Evolutionary conservation across 352 stramenopile species (phyloP).

Genomic region (Pythium aphanidermatum): DNA sequence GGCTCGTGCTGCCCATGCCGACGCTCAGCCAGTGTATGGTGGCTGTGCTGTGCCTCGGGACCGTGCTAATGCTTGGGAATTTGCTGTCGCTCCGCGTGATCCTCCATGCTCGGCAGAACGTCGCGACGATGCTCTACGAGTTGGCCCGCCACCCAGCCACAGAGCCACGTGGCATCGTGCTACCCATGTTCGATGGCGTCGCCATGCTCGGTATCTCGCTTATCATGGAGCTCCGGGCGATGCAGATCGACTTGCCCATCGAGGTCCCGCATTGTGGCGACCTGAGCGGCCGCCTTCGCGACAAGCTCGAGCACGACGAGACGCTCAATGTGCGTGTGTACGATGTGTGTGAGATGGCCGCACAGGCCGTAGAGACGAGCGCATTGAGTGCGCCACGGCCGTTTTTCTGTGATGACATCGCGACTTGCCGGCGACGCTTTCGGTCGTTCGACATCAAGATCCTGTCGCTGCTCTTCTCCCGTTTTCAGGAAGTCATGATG

Average conservation of each 20-base stretch:
- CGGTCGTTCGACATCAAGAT: conserved; percentile 65
- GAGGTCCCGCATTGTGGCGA: conserved; percentile 67
- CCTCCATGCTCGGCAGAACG: conserved; percentile 1
- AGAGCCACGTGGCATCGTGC: conserved; percentile 41
- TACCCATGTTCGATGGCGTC: conserved; percentile 62
- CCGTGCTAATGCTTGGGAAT: conserved; percentile 13
- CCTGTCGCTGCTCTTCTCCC: conserved; percentile 51
- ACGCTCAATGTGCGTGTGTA: conserved; percentile 52
- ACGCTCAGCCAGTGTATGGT: conserved; percentile 8
- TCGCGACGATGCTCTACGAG: conserved; percentile 13
- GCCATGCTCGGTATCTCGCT: conserved; percentile 51
- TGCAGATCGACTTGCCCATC: conserved; percentile 51
- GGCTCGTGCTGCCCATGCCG: conserved; percentile 8
- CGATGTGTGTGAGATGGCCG: conserved; percentile 49
- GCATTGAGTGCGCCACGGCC: conserved; percentile 11
- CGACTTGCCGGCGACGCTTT: conserved; percentile 39
- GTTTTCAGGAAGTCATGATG: conserved; percentile 68
- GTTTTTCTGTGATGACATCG: conserved; percentile 47
- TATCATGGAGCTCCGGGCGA: conserved; percentile 48
- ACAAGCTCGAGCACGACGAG: conserved; percentile 27
- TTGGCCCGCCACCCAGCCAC: conserved; percentile 22
- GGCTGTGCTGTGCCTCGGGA: not conserved
- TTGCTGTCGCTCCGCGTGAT: conserved; percentile 8
- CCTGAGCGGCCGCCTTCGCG: conserved; percentile 33
- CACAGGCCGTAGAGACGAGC: conserved; percentile 18